Evolutionary conservation across 306 rosid species (phyloP).

Genomic region (Mimosa bimucronata): DNA sequence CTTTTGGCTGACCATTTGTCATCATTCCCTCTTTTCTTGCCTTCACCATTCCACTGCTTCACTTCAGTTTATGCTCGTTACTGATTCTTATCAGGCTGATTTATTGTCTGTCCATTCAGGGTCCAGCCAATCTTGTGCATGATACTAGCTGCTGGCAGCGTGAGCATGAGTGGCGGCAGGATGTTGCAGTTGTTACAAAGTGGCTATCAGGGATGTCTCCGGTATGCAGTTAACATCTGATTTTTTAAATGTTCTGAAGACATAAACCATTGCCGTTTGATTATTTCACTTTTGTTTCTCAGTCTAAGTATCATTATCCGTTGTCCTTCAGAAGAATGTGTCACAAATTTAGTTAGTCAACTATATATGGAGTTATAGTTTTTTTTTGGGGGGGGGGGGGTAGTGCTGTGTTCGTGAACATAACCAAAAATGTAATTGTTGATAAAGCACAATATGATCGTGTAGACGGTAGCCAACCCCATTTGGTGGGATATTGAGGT

Average conservation of each 20-base stretch:
- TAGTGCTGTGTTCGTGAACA: too few species aligned
- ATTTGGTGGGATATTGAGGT: too few species aligned
- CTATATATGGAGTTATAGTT: neutral
- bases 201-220: conserved; percentile 98
- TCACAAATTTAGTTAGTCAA: conserved; percentile 19
- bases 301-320: neutral
- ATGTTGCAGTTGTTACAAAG: conserved; percentile 98
- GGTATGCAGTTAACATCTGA: conserved; percentile 52
- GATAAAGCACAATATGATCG: too few species aligned
- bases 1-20: conserved; percentile 1
- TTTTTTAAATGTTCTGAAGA: conserved; percentile 24
- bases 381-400: neutral
- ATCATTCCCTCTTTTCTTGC: neutral
- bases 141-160: conserved; percentile 91
- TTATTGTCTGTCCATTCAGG: conserved; percentile 61
- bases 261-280: neutral
- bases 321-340: conserved; percentile 12
- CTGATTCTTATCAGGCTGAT: conserved; percentile 17
- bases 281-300: neutral
- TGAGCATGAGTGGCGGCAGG: conserved; percentile 99
- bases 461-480: too few species aligned
- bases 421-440: too few species aligned
- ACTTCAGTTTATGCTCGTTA: conserved; percentile 20
- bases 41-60: conserved; percentile 26
- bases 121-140: conserved; percentile 82